Evolutionary conservation across 2,329 filamentous ascomycete genomes (phyloP).

Genomic region (Talaromyces albobiverticillius): DNA sequence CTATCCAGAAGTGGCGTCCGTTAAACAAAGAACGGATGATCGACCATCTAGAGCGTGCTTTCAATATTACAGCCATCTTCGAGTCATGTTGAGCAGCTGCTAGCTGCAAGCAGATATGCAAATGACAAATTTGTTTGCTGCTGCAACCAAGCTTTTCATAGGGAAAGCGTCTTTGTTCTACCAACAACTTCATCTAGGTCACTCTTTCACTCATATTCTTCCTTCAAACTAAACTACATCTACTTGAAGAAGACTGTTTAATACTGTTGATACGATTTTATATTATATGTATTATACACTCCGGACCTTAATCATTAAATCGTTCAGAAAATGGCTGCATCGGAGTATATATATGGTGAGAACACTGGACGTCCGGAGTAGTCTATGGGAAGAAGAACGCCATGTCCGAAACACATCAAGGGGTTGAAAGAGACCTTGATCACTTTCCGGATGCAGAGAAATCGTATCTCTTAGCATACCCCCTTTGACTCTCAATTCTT

Average conservation of each 20-base stretch:
- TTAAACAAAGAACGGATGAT: conserved; percentile 1
- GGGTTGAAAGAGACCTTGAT: not conserved
- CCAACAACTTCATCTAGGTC: not conserved
- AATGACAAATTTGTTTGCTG: too few relatives aligned
- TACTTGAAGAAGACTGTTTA: too few relatives aligned
- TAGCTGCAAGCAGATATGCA: not conserved
- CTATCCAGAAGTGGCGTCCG: not conserved
- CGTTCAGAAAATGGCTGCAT: not conserved
- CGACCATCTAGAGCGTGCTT: not conserved
- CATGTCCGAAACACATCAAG: not conserved
- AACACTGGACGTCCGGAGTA: not conserved
- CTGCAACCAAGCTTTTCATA: not conserved
- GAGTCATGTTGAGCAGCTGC: not conserved
- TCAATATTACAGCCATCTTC: not conserved
- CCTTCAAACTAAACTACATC: too few relatives aligned
- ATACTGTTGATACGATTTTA: too few relatives aligned
- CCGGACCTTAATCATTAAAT: not conserved
- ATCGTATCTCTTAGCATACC: too few relatives aligned
- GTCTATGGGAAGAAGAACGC: not conserved
- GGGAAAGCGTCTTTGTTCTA: not conserved
- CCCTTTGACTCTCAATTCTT: not conserved
- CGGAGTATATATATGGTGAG: not conserved
- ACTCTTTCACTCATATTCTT: too few relatives aligned
- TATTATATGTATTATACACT: too few relatives aligned
- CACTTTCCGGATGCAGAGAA: not conserved